Evolutionary conservation across 2,329 filamentous ascomycete species (phyloP).

Genomic region (Colletotrichum sojae): DNA sequence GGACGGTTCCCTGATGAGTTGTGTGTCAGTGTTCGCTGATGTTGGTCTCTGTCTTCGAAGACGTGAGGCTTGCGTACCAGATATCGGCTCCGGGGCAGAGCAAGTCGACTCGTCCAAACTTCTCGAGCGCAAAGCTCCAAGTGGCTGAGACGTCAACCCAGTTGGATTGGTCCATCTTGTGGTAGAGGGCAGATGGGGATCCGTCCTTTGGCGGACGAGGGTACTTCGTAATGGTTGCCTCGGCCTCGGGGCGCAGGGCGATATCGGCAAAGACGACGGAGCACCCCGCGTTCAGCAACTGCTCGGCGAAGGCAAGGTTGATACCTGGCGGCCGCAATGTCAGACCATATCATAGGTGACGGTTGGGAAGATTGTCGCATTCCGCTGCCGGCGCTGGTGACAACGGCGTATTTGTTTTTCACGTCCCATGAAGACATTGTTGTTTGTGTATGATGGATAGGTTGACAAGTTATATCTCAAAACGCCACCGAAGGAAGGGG

Average conservation of each 20-base stretch:
- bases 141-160: constrained; percentile 44
- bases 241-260: constrained; percentile 44
- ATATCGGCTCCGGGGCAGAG: constrained; percentile 42
- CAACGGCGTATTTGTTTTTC: constrained; percentile 5
- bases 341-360: neutral
- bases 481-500: no score
- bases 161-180: constrained; percentile 47
- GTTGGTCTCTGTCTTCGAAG: no score
- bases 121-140: constrained; percentile 41
- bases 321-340: constrained; percentile 42
- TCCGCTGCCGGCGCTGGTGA: constrained; percentile 11
- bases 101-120: constrained; percentile 40
- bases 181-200: constrained; percentile 48
- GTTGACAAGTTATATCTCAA: neutral
- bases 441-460: neutral
- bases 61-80: constrained; percentile 29
- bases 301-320: constrained; percentile 43
- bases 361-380: neutral
- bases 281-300: constrained; percentile 44
- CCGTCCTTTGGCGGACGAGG: constrained; percentile 24
- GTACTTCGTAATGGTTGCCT: constrained; percentile 39
- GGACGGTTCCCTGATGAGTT: constrained; percentile 42
- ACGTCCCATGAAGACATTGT: constrained; percentile 3
- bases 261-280: constrained; percentile 48
- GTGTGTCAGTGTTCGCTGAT: neutral